A percentile compares a stretch with the other conserved stretches of the same genome.
phyloP scores from a whole-genome alignment of 331 rosid genomes.

The Saraca asoca region DNA sequence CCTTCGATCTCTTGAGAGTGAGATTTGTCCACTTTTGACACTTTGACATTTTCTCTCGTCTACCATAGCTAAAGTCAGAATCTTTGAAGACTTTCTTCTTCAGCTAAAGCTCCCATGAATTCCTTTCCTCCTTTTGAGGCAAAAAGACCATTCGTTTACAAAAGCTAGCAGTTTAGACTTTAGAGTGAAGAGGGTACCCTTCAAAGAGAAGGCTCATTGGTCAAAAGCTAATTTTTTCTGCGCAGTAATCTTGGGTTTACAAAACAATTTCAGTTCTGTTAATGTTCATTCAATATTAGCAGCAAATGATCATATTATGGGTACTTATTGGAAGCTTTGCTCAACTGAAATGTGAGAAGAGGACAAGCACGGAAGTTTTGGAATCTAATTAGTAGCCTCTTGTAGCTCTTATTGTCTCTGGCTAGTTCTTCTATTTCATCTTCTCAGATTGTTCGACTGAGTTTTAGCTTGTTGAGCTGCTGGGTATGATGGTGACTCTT shows the following conservation, averaged over 20 bases:
- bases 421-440: constrained; percentile 32
- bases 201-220: constrained; percentile 38
- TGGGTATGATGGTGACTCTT: constrained; percentile 43
- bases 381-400: constrained; percentile 29
- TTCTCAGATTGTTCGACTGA: neutral
- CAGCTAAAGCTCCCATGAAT: constrained; percentile 49
- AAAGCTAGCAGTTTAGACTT: constrained; percentile 12
- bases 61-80: constrained; percentile 38
- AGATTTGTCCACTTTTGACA: constrained; percentile 37
- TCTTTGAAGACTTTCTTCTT: constrained; percentile 43
- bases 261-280: neutral
- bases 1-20: too few species aligned
- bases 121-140: constrained; percentile 57
- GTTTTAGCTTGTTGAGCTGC: constrained; percentile 39
- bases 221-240: constrained; percentile 52
- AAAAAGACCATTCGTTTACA: constrained; percentile 38
- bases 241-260: constrained; percentile 44
- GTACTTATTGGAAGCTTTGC: constrained; percentile 42
- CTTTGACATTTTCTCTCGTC: constrained; percentile 72
- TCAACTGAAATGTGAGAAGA: constrained; percentile 34
- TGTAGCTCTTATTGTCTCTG: constrained; percentile 5
- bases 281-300: too few species aligned
- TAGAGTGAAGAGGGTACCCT: constrained; percentile 27
- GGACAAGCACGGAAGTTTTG: constrained; percentile 38
- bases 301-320: constrained; percentile 50